Evolutionary conservation across 2,329 filamentous ascomycete genomes (phyloP), one percentile per base, ranked within the genome.

Genomic region (Colletotrichum sublineola): DNA sequence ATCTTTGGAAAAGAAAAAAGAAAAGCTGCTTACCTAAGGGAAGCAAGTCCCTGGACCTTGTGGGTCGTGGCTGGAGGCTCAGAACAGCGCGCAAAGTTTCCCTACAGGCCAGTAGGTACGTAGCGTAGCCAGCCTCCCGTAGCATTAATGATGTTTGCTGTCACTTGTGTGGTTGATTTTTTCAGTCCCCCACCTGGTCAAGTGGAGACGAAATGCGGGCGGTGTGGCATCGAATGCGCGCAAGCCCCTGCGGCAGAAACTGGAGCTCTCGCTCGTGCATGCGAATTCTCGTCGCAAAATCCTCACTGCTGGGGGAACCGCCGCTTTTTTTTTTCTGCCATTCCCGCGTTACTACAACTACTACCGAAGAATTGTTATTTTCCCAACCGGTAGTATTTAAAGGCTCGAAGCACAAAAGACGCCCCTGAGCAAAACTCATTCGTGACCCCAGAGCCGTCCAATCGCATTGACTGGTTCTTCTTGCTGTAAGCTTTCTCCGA

Each of bases 271-370:
- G 52, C 53, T 63, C 44, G 69, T 71, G 70, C 70, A 73, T 69
- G 67, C 70, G 66, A 70, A 73, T 71, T 73, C 71, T 71, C 50
- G 71, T 71, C 71, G 71, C 71, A 71, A 73, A 73, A 67, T 73
- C 67, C 67, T 73, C 61, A 46, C 71, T 63, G 68, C 71, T 67
- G 68, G 63, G 44, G 62, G 42, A 61, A 48, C 61, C 46, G 61
- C 36, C n/a, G 61, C 24, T 14, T n/a, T 15, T 62, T 31, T 53
- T 50, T 65, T 48, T 56, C 60, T 73, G 33, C 55, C 48, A 52
- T 38, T 69, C 42, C 57, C 29, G 71, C 67, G 67, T 50, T 48
- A 50, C 24, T 31, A 24, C 33, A 7, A 46, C 44, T 48, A 24
- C 46, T 48, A 29, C n/a, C 36, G 24, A 73, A 66, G 58, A 55